Conservation (phyloP, 441 rosid genomes). For the Arabidopsis hybrid region DNA sequence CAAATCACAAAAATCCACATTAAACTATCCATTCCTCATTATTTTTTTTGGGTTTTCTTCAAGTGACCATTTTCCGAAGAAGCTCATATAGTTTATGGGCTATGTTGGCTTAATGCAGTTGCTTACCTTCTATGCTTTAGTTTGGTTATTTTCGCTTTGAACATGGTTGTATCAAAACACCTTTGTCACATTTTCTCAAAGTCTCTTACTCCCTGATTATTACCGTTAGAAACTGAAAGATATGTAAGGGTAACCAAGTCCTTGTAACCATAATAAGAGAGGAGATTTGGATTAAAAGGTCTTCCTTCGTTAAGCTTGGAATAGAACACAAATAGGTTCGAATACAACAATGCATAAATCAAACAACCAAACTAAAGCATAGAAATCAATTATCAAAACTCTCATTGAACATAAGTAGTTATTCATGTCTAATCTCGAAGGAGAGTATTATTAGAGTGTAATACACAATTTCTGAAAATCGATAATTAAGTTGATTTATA, state of each 20-base stretch:
- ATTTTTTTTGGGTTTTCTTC: background rate
- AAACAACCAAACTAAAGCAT: background rate
- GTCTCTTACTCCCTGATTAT: background rate
- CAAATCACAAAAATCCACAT: background rate
- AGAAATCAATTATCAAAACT: background rate
- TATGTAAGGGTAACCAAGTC: background rate
- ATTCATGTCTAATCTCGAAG: conserved; percentile 2
- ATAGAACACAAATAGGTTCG: background rate
- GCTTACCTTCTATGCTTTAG: background rate
- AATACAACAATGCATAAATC: background rate
- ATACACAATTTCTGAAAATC: background rate
- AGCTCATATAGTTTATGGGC: background rate
- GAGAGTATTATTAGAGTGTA: background rate
- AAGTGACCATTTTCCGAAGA: conserved; percentile 1
- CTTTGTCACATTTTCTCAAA: background rate
- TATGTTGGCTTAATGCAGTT: background rate
- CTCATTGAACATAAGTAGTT: background rate
- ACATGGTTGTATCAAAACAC: background rate
- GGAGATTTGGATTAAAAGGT: background rate
- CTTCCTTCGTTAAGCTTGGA: background rate
- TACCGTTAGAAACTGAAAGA: background rate
- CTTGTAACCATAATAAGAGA: no score
- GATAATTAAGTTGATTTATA: background rate
- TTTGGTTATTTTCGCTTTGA: background rate
- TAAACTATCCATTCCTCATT: background rate